Base-by-base conservation (phyloP, 345 rosid species). In the Heritiera littoralis region DNA sequence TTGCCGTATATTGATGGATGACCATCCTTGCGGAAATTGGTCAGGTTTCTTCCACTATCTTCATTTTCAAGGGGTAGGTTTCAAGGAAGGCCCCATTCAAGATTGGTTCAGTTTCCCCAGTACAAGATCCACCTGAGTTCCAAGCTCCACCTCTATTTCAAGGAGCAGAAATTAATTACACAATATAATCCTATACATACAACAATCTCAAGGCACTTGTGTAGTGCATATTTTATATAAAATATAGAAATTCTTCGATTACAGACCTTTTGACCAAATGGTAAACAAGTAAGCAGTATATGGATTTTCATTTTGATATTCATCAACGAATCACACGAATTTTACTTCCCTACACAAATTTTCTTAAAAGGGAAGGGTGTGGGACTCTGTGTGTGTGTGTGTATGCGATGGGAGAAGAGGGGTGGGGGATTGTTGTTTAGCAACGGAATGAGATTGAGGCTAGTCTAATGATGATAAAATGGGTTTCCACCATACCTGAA, bases 61-160 rank as follows among this genome's bases (percentile, higher is more conserved):
- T 94, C 99, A 95, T 95, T 83, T 95, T 92, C 83, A 85, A 63
- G 46, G 99, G 97, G 79, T 92, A 93, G 58, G 70, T 86, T 63
- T 89, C 81, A 9, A 92, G 89, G 82, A 93, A 80, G 35, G 90
- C 61, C 52, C 96, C 97, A 4, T 79, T 87, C 79, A 83, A 74
- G 58, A 91, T 80, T 32, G 99, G 99, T 69, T 86, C 86, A 9
- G 83, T 86, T 84, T 93, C 99, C 80, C 96, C 96, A 4, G 84
- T 85, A 84, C 98, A 95, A 6, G 97, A 79, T 64, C 99, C 99
- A 46, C 99, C 98, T 0, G 97, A 93, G 85, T 95, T 91, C 99
- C 99, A 93, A 66, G 91, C 98, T 72, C 99, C 99, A 35, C 98
- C 99, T 68, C 98, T 93, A 82, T 86, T 82, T 61, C 66, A 49